phyloP scores from a whole-genome alignment of 2,329 filamentous ascomycete species.

The Xylariomycetidae sp. region DNA sequence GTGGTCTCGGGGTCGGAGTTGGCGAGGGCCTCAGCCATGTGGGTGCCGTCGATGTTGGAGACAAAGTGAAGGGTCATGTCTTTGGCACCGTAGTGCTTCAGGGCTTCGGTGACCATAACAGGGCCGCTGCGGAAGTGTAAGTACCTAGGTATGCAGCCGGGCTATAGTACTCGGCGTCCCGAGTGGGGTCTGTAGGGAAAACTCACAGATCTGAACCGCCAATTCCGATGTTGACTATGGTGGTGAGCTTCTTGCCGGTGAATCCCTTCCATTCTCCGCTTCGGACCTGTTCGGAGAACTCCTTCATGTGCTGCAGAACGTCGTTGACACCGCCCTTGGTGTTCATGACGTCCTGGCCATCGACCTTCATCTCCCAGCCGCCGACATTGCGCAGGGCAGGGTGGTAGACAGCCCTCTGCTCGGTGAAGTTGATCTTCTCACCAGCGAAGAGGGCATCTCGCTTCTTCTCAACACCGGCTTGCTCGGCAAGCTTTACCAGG shows the following conservation, averaged over 20 bases:
- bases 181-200: too few species aligned
- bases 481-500: constrained; percentile 83
- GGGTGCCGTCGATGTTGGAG: constrained; percentile 98
- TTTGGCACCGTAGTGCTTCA: constrained; percentile 87
- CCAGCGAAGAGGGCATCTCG: constrained; percentile 96
- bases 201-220: constrained; percentile 96
- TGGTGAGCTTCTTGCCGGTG: constrained; percentile 95
- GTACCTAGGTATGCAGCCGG: not conserved
- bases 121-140: constrained; percentile 61
- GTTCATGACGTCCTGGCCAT: constrained; percentile 89
- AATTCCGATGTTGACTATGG: constrained; percentile 95
- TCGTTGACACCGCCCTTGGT: constrained; percentile 82
- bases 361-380: constrained; percentile 77
- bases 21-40: constrained; percentile 89
- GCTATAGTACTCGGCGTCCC: not conserved
- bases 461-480: constrained; percentile 87
- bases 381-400: constrained; percentile 85
- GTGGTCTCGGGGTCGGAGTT: constrained; percentile 92
- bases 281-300: constrained; percentile 91
- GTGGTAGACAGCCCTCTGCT: constrained; percentile 94
- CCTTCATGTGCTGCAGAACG: constrained; percentile 95
- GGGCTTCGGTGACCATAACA: constrained; percentile 97
- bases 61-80: constrained; percentile 94
- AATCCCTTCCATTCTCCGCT: constrained; percentile 96
- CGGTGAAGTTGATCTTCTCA: constrained; percentile 99